Evolutionary conservation across 768 basidiomycete species (phyloP), one percentile per base, ranked within the genome.

Genomic region (Inosperma sp.): DNA sequence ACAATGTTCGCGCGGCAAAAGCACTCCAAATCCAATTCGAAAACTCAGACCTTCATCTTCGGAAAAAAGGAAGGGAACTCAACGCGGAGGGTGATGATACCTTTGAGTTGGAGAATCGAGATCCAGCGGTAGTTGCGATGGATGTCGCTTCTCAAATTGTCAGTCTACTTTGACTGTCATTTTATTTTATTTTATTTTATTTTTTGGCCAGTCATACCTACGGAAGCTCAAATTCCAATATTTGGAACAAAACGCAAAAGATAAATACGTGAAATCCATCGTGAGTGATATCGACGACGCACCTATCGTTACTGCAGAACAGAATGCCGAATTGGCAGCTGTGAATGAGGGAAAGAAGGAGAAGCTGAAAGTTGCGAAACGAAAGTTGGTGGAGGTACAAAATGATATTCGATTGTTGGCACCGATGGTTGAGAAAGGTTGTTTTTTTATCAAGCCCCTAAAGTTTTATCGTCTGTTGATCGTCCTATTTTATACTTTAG

Each of bases 201-300:
- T 13, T 39, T 7, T 40, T 29, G 30, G 10, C 10, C 46, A 88
- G 88, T 72, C 82, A 6, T 88, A 83, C 58, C 71, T 92, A 16
- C 76, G 84, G 19, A 88, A 88, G 59, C 79, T 93, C 22, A 94
- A 94, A 67, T 92, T 90, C 61, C 86, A 88, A 56, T 93, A 91
- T 62, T 71, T 93, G 14, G 90, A 95, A 60, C 88, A 92, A 65
- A 88, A 92, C 57, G 88, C 93, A 3, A 95, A 94, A 62, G 82
- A 90, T 59, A 84, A 86, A 66, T 94, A 93, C 61, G 76, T 93
- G 58, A 86, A 86, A 64, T 83, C 82, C 1, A 92, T 94, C 58
- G 85, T 92, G 42, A 88, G 84, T 62, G 86, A 93, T 55, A 82
- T 81, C 48, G 83, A 89, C 58, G 88, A 93, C 51, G 87, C 89